phyloP scores from a whole-genome alignment of 768 basidiomycete genomes.

The Dioszegia aurantiaca region DNA sequence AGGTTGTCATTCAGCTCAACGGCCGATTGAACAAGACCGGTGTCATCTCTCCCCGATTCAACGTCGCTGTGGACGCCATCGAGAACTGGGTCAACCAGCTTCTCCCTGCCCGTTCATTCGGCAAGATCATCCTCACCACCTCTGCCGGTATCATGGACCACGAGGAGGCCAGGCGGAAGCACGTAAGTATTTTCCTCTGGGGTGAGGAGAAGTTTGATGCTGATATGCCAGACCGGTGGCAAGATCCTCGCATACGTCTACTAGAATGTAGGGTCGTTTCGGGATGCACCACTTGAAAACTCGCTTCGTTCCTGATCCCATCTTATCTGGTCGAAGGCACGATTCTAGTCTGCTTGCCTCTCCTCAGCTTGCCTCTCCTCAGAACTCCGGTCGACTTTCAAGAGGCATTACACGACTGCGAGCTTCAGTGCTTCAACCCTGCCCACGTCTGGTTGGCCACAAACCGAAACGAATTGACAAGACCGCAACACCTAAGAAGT shows the following conservation, averaged over 20 bases:
- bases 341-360: too few relatives aligned
- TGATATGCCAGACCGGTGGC: conserved; percentile 60
- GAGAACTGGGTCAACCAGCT: conserved; percentile 88
- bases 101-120: conserved; percentile 93
- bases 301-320: too few relatives aligned
- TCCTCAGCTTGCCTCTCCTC: too few relatives aligned
- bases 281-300: conserved; percentile 19
- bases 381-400: too few relatives aligned
- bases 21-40: conserved; percentile 99
- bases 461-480: too few relatives aligned
- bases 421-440: too few relatives aligned
- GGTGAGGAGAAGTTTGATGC: neutral
- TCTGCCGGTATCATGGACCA: conserved; percentile 98
- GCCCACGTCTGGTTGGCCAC: too few relatives aligned
- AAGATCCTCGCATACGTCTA: conserved; percentile 92
- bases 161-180: conserved; percentile 95
- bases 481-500: too few relatives aligned
- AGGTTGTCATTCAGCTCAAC: conserved; percentile 97
- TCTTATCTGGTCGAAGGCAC: too few relatives aligned
- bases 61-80: conserved; percentile 82
- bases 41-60: conserved; percentile 99
- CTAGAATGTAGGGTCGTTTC: conserved; percentile 55
- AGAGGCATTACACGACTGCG: too few relatives aligned
- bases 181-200: conserved; percentile 48
- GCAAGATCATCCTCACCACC: conserved; percentile 94